Percentiles rank a stretch among this genome's conserved stretches.
phyloP scores from a whole-genome alignment of 495 filamentous ascomycete species.

The Bathelium albidoporum region DNA sequence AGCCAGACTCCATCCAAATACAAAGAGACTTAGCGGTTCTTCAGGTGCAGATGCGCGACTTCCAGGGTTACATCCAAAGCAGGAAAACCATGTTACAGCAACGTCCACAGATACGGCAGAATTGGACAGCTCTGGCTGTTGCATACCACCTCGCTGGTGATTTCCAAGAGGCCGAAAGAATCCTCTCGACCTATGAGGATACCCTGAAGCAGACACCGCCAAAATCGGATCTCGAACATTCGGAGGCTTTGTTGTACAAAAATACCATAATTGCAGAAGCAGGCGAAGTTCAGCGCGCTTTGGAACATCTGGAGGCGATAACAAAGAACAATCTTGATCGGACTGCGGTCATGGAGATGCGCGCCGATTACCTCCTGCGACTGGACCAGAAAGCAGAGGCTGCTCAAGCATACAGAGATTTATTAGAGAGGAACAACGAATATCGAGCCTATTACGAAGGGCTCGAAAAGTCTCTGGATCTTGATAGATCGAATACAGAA shows the following conservation, averaged over 20 bases:
- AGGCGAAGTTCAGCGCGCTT: conserved; percentile 64
- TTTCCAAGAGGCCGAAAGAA: conserved; percentile 74
- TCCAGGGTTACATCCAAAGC: conserved; percentile 82
- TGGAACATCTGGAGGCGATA: conserved; percentile 75
- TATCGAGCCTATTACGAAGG: conserved; percentile 76
- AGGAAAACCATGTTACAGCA: conserved; percentile 73
- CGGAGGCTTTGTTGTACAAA: conserved; percentile 93
- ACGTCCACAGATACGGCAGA: conserved; percentile 67
- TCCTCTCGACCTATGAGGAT: conserved; percentile 83
- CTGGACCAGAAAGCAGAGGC: conserved; percentile 74
- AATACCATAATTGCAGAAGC: conserved; percentile 86
- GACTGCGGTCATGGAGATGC: conserved; percentile 79
- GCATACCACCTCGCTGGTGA: conserved; percentile 85
- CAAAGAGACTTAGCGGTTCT: conserved; percentile 86
- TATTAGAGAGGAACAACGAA: conserved; percentile 81
- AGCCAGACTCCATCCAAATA: conserved; percentile 88
- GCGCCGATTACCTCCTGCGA: conserved; percentile 72
- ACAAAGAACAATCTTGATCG: conserved; percentile 72
- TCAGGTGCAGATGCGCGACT: conserved; percentile 95
- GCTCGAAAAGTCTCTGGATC: conserved; percentile 55
- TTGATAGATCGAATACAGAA: conserved; percentile 50
- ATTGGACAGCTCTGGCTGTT: conserved; percentile 92
- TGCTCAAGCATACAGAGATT: conserved; percentile 61
- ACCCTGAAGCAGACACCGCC: conserved; percentile 68
- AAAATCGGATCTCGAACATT: conserved; percentile 79